Conservation (phyloP, 2,329 filamentous ascomycete species). For the Scedosporium boydii region DNA sequence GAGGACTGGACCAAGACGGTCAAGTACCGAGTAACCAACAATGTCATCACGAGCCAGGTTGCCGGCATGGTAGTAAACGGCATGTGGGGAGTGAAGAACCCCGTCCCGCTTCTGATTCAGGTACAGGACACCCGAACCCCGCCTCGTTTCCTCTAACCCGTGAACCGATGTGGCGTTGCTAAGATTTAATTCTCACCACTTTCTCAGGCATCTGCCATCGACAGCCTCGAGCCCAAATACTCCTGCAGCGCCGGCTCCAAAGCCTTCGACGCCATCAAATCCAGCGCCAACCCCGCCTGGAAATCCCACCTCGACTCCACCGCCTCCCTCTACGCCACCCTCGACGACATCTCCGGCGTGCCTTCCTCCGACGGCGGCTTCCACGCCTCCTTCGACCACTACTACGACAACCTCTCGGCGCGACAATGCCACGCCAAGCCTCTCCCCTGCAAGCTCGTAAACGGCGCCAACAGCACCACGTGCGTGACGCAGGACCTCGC, state of each 20-base stretch:
- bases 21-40: conserved; percentile 67
- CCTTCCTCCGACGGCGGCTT: conserved; percentile 46
- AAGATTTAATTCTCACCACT: background rate
- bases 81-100: conserved; percentile 46
- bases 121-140: conserved; percentile 8
- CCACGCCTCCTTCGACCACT: conserved; percentile 68
- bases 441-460: conserved; percentile 54
- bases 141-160: background rate
- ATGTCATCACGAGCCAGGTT: conserved; percentile 74
- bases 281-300: conserved; percentile 43
- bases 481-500: conserved; percentile 57
- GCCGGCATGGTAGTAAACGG: conserved; percentile 64
- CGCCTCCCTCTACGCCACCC: conserved; percentile 39
- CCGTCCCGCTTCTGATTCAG: conserved; percentile 36
- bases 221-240: conserved; percentile 69
- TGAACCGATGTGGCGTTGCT: background rate
- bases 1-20: conserved; percentile 34
- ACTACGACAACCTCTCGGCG: conserved; percentile 75
- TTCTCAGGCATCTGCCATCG: conserved; percentile 41
- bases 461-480: conserved; percentile 31
- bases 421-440: conserved; percentile 67
- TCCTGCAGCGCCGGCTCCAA: conserved; percentile 43
- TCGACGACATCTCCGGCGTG: conserved; percentile 64
- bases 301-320: conserved; percentile 51
- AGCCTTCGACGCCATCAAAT: conserved; percentile 34